Evolutionary conservation across 169 alveolate genomes (phyloP), one percentile per base, ranked within the genome.

Genomic region (Plasmodium blacklocki): DNA sequence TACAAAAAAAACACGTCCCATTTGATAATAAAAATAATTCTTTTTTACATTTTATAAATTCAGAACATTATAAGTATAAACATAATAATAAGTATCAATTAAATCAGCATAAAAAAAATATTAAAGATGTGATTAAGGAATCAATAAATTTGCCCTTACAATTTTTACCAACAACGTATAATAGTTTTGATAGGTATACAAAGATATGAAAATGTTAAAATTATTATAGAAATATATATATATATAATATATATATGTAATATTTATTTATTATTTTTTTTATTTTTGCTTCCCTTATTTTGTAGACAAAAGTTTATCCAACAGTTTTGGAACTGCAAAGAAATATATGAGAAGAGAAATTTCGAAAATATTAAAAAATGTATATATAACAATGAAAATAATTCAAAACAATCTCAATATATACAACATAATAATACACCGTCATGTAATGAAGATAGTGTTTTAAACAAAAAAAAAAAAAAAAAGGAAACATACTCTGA

Each of bases 101-200:
- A 66, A 15, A 63, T 18, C 85, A 66, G 5, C 73, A 68, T 72
- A 68, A 72, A 56, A 66, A 39, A 50, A 68, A n/a, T 43, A 80
- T 80, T 26, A 80, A 29, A 32, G 90, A 80, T 18, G 68, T 80
- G 26, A 68, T 80, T 68, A 80, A 60, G 43, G 54, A 80, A 3
- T 80, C 90, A n/a, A 47, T 80, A 23, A 80, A 80, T 54, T 62
- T 80, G 3, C 90, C 90, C 14, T 18, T 49, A 2, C 85, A 60
- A 49, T 18, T 54, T 39, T 4, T 80, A 39, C 90, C 90, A 49
- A 80, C 90, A 2, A 68, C 72, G 18, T 80, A 80, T 15, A 50
- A 70, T 67, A 80, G 90, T 29, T 67, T 80, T 62, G 90, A 68
- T 19, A 80, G 83, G 90, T 80, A 43, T 9, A 39, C 1, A 45